These are phyloP conservation scores for Chrysoporthe deuterocubensis DNA, from an alignment of 2,329 filamentous ascomycete species.

Conservation along the genomic window DNA sequence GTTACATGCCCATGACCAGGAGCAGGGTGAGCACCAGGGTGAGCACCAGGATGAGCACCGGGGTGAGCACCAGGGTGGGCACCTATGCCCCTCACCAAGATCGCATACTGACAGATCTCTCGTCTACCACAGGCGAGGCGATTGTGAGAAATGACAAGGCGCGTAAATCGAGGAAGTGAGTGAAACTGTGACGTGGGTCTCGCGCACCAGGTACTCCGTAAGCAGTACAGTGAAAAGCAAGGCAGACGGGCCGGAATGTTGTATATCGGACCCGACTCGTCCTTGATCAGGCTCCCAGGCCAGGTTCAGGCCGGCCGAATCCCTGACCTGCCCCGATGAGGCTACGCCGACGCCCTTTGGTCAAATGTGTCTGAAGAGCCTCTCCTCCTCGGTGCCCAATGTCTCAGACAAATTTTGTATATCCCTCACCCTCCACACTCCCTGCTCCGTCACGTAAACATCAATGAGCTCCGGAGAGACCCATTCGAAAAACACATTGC, in stretches of 20 bases:
- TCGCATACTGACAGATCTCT: constrained; percentile 24
- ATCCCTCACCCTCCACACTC: constrained; percentile 45
- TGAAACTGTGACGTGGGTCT: neutral
- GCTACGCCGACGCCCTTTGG: neutral
- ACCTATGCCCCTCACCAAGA: constrained; percentile 13
- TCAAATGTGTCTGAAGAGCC: constrained; percentile 49
- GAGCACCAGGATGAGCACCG: too few relatives aligned
- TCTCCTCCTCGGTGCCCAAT: constrained; percentile 42
- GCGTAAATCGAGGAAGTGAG: neutral
- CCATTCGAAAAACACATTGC: constrained; percentile 66
- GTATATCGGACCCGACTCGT: neutral
- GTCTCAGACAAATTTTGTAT: constrained; percentile 45
- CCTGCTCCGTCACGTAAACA: constrained; percentile 59
- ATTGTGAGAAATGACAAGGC: constrained; percentile 15
- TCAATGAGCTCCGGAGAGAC: constrained; percentile 55
- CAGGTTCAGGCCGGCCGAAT: neutral
- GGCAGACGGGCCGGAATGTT: constrained; percentile 1
- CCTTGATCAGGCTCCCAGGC: neutral
- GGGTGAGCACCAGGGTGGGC: neutral
- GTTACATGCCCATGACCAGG: neutral
- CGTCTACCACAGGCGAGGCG: constrained; percentile 6
- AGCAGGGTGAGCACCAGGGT: too few relatives aligned
- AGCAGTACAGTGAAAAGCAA: neutral
- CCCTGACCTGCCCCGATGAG: neutral
- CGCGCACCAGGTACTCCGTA: neutral